These are phyloP conservation scores for Carex cristatella DNA, from an alignment of 176 grass and related monocot genomes.

Conservation along the genomic window DNA sequence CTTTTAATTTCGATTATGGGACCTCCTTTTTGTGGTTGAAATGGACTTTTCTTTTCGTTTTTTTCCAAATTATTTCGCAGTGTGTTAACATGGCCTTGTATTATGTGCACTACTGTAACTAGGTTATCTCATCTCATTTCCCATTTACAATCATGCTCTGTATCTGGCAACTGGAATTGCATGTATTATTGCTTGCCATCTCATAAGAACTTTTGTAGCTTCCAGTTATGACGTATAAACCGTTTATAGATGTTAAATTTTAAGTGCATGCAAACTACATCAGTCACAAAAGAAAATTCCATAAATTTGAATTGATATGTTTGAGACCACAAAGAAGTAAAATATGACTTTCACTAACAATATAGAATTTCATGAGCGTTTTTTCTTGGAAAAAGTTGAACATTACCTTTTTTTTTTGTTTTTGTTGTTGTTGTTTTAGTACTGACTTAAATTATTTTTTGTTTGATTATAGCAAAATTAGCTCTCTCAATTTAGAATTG, in stretches of 20 bases:
- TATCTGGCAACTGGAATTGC: background rate
- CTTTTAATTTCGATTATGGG: background rate
- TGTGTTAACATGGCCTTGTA: slow-evolving; percentile 1
- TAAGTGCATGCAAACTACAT: background rate
- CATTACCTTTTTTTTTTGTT: too few relatives aligned
- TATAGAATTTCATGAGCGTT: too few relatives aligned
- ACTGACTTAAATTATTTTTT: too few relatives aligned
- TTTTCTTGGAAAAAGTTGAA: too few relatives aligned
- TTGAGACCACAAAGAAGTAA: too few relatives aligned
- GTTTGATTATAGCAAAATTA: too few relatives aligned
- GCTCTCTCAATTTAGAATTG: too few relatives aligned
- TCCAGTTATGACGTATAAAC: background rate
- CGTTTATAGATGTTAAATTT: background rate
- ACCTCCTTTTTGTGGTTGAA: slow-evolving; percentile 4
- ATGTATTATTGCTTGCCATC: background rate
- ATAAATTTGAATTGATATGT: too few relatives aligned
- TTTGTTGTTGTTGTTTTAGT: too few relatives aligned
- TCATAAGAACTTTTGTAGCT: background rate
- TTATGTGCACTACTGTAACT: background rate
- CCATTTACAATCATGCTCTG: background rate
- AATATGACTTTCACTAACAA: too few relatives aligned
- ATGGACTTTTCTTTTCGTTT: background rate
- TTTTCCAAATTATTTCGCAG: background rate
- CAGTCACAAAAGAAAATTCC: background rate
- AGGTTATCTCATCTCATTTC: background rate